Evolutionary conservation across 2,329 filamentous ascomycete species (phyloP).

Genomic region (Cladosporium velox): DNA sequence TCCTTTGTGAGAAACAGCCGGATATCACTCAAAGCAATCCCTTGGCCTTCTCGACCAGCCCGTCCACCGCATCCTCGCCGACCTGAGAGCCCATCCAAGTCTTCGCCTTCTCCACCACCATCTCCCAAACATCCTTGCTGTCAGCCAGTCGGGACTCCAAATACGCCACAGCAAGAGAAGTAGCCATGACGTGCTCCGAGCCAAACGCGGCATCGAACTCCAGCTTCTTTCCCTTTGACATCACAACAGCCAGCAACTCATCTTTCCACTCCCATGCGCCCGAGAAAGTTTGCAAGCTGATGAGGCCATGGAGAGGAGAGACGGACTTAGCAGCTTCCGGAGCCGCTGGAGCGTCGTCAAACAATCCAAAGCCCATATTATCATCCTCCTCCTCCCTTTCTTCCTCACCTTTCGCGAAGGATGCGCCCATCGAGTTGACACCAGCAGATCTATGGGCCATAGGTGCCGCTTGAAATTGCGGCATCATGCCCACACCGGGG

Average conservation of each 20-base stretch:
- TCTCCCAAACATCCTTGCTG: conserved; percentile 62
- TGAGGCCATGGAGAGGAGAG: not conserved
- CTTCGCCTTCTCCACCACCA: conserved; percentile 63
- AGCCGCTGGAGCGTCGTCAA: conserved; percentile 16
- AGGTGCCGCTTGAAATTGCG: not conserved
- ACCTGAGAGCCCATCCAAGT: conserved; percentile 24
- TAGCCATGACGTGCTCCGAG: conserved; percentile 34
- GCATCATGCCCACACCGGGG: not conserved
- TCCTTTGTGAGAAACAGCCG: not conserved
- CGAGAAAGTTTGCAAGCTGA: conserved; percentile 45
- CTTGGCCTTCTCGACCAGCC: conserved; percentile 7
- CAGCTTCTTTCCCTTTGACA: conserved; percentile 2
- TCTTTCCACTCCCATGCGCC: conserved; percentile 53
- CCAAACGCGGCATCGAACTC: conserved; percentile 1
- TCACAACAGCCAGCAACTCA: conserved; percentile 30
- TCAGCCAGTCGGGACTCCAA: conserved; percentile 50
- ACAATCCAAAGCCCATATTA: conserved; percentile 28
- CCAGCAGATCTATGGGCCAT: not conserved
- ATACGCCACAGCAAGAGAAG: conserved; percentile 50
- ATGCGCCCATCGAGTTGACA: not conserved
- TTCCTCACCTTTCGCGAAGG: not conserved
- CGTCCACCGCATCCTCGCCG: not conserved
- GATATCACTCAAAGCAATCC: not conserved
- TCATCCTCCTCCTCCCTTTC: conserved; percentile 22
- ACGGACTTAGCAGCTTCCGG: not conserved